phyloP scores from a whole-genome alignment of 257 asterid genomes.

The Jasminum sambac region DNA sequence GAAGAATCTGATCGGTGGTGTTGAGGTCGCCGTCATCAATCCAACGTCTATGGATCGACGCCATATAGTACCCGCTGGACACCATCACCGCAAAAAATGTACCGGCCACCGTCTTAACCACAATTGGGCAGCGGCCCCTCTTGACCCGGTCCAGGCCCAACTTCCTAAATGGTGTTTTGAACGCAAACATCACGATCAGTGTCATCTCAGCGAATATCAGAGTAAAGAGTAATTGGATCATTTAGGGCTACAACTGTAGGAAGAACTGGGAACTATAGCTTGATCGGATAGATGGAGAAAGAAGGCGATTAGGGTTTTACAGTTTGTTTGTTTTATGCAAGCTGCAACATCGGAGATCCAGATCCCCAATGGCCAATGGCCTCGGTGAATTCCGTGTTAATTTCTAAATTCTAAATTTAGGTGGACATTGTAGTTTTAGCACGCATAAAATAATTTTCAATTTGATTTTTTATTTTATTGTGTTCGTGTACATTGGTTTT shows the following conservation, averaged over 20 bases:
- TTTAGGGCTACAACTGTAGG: too few species aligned
- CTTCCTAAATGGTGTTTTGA: constrained; percentile 53
- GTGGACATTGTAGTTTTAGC: too few species aligned
- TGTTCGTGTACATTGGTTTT: too few species aligned
- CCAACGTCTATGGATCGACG: constrained; percentile 37
- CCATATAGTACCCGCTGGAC: constrained; percentile 37
- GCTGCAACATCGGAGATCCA: not conserved
- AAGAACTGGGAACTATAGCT: not conserved
- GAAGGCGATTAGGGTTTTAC: constrained; percentile 19
- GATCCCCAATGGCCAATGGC: not conserved
- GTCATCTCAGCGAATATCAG: constrained; percentile 41
- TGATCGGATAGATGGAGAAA: not conserved
- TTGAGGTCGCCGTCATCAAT: constrained; percentile 39
- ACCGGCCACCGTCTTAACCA: constrained; percentile 41
- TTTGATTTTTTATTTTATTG: too few species aligned
- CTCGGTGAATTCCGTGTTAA: too few species aligned
- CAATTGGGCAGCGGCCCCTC: constrained; percentile 47
- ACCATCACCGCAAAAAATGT: constrained; percentile 45
- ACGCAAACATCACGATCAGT: constrained; percentile 43
- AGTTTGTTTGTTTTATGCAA: constrained; percentile 17
- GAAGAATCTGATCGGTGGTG: constrained; percentile 52
- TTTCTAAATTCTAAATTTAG: too few species aligned
- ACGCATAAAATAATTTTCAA: too few species aligned
- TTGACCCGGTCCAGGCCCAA: constrained; percentile 43
- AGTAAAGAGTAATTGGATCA: constrained; percentile 40